Percentiles rank a stretch among this genome's conserved stretches.
These are phyloP conservation scores for Paramecium primaurelia DNA, from an alignment of 73 alveolate genomes.

Conservation along the genomic window DNA sequence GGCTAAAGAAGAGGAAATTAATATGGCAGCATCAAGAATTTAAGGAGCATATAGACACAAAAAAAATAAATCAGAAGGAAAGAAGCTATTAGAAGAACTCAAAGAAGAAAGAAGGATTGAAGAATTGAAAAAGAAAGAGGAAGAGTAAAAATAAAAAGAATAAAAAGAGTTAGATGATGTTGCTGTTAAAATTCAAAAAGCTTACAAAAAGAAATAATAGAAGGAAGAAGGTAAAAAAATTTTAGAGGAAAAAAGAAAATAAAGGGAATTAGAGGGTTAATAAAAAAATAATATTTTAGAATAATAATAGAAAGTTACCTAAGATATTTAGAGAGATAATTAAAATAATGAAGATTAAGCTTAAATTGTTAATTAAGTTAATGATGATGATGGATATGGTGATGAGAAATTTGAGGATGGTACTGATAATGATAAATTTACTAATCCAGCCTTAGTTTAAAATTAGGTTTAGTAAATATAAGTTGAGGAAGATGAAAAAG, in stretches of 20 bases:
- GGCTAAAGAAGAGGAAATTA: not conserved
- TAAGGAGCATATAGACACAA: not conserved
- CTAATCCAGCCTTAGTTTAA: not conserved
- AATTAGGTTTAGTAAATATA: not conserved
- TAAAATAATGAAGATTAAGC: not conserved
- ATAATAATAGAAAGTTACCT: not conserved
- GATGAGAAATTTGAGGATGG: conserved; percentile 20
- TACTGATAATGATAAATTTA: not conserved
- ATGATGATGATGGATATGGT: not conserved
- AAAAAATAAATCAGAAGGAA: not conserved
- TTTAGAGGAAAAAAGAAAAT: not conserved
- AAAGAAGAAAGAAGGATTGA: not conserved
- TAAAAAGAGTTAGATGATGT: not conserved
- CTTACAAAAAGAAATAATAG: conserved; percentile 3
- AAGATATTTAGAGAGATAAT: not conserved
- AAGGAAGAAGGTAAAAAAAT: not conserved
- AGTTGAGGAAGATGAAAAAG: not conserved
- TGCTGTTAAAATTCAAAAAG: not conserved
- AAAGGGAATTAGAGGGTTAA: not conserved
- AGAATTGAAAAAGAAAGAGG: not conserved
- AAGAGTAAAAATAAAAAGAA: not conserved
- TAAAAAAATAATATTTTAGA: not conserved
- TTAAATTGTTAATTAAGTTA: not conserved
- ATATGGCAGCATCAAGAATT: conserved; percentile 5
- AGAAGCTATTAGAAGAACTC: not conserved